phyloP scores from a whole-genome alignment of 1,284 basidiomycete genomes.

The Golubevia sp. region DNA sequence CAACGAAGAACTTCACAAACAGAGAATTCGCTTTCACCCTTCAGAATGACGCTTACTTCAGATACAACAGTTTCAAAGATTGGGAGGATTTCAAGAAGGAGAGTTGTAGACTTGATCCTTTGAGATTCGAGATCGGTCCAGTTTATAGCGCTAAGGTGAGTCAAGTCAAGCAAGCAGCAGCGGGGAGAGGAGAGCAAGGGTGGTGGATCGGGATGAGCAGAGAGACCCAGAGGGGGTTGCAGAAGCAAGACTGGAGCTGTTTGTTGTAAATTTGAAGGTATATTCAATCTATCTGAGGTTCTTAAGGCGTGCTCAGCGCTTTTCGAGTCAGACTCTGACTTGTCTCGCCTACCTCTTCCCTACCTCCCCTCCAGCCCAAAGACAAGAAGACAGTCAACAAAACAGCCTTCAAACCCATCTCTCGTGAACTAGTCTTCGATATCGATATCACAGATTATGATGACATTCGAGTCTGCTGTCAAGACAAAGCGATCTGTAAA shows the following conservation, averaged over 20 bases:
- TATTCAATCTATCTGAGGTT: neutral
- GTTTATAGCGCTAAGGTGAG: conserved; percentile 84
- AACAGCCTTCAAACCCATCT: conserved; percentile 75
- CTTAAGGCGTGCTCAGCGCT: too few relatives aligned
- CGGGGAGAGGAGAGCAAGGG: neutral
- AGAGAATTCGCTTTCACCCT: conserved; percentile 98
- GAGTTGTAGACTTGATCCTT: conserved; percentile 53
- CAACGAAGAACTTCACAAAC: conserved; percentile 64
- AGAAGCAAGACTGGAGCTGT: too few relatives aligned
- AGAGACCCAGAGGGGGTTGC: too few relatives aligned
- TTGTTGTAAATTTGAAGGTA: neutral
- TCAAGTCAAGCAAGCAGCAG: conserved; percentile 21
- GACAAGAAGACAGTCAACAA: conserved; percentile 85
- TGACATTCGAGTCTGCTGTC: conserved; percentile 90
- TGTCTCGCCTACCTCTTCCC: conserved; percentile 11
- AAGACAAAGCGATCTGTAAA: conserved; percentile 85
- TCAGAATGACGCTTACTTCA: conserved; percentile 83
- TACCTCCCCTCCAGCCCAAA: conserved; percentile 70
- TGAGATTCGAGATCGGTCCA: conserved; percentile 93
- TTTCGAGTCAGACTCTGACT: too few relatives aligned
- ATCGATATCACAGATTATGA: conserved; percentile 99
- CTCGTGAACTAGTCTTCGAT: conserved; percentile 96
- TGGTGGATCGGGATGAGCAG: too few relatives aligned
- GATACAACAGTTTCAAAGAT: conserved; percentile 87
- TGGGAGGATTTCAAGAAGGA: conserved; percentile 91